Base-by-base conservation (phyloP, 306 rosid genomes). In the Dalbergia cochinchinensis region DNA sequence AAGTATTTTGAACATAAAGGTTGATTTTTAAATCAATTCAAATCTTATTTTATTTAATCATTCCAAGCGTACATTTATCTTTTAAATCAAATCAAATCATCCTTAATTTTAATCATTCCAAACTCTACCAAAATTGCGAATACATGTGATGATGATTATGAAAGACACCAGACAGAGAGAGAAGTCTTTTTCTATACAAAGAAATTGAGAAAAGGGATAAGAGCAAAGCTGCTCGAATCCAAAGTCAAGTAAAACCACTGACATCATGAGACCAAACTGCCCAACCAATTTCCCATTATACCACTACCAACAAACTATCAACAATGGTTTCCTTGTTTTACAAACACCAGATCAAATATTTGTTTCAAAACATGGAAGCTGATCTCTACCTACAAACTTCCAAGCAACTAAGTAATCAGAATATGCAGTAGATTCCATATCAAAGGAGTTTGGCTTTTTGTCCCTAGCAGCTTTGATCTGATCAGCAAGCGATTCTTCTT, bases 401-500 rank as follows among this genome's bases (percentile, higher is more conserved):
- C 67, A 44, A 67, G 44, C 34, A 68, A 61, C 74, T 37, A 26
- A 20, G 18, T 22, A 37, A 57, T 76, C 66, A 61, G 74, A 79
- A 65, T 73, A 65, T 73, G 44, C 69, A 71, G 70, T 73, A 50
- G 77, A 70, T 78, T 80, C 73, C 55, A 62, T 26, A 48, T 76
- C 22, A 12, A 9, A 74, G 77, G 75, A 80, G 80, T 86, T 89
- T 72, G 63, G 81, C 83, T 63, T 90, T 79, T 66, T 35, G 53
- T 64, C 82, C 80, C 87, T 93, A 33, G 92, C 91, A 74, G 87
- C 92, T 87, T 82, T 86, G 76, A 95, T 93, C 79, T 89, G 98
- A 79, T 95, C 98, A 8, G 97, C 93, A 4, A 95, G 85, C 0
- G 99, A 88, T 65, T 82, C 82, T 83, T 85, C 86, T 78, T 76